Base-by-base conservation (phyloP, 108 stramenopile species). In the Pseudonitzschia pungens region DNA sequence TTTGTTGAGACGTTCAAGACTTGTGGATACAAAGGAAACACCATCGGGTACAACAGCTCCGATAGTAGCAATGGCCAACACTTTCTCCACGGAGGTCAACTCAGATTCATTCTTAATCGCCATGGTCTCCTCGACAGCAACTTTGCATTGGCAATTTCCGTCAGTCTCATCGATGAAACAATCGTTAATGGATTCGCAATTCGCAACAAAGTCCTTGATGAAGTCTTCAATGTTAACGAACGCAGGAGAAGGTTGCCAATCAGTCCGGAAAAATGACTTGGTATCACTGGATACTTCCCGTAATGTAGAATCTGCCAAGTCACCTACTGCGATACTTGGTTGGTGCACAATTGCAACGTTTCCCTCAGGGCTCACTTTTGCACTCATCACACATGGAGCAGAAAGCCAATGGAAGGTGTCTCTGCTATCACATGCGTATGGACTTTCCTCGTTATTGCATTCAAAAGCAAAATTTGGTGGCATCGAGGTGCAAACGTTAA, bases 291-390 rank as follows among this genome's bases (percentile, higher is more conserved):
- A 15, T 16, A 44, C 42, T 33, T 42, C 42, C 44, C n/a, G 4
- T 41, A 24, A 32, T 32, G 44, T 18, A 14, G 8, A 33, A 24
- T 55, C 71, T 8, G 16, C 43, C 31, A 65, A 67, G 1, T 48
- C 45, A 16, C 44, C 36, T 24, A 24, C 41, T 4, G 44, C 27
- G n/a, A 14, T 21, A n/a, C 21, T 12, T 36, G 84, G 79, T 31
- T 81, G 70, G 68, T 88, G 84, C 6, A 91, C 90, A 15, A 86
- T 62, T 1, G 79, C 83, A 14, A 91, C 83, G 54, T 77, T 71
- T 11, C 90, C 90, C 18, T 77, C 65, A 2, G 62, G 31, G 53
- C 79, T 78, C 16, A 90, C 72, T 57, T 90, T 85, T 0, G 76
- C 87, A 51, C 78, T 73, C 24, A 90, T 68, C 11, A 33, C 18